Evolutionary conservation across 2,329 filamentous ascomycete genomes (phyloP), one percentile per base, ranked within the genome.

Genomic region (Aspergillus sp.): DNA sequence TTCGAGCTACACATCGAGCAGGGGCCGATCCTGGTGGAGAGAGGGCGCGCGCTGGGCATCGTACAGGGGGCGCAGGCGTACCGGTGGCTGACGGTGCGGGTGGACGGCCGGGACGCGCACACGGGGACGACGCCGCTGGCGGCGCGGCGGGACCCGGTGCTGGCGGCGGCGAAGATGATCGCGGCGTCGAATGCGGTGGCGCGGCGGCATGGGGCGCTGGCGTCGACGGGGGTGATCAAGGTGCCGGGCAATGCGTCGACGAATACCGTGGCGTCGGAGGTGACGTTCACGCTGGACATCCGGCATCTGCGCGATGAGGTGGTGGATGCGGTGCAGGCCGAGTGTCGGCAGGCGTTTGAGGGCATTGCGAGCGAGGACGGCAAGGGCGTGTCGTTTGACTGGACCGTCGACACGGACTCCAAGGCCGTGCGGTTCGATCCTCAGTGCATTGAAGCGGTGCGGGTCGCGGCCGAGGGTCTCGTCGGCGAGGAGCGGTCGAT

Each of bases 1-100:
- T 91, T 92, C 61, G 88, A 92, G 66, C 76, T 92, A 3, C 89
- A 92, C 63, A 92, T 92, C 44, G 89, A 92, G 65, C 89, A 93
- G 66, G 87, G 87, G 0, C 86, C 87, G 0, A 81, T 89, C 13
- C 77, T 92, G 0, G 85, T 89, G 60, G 77, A 78, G 20, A 75
- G 78, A 13, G 70, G 76, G 13, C 76, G 81, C 52, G 83, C 83
- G 49, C 80, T 90, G 50, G 83, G 85, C 7, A 76, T 87, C 2
- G 87, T 90, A 1, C 78, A 79, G 22, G 86, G 86, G 2, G 85
- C 85, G 0, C 86, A 89, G 64, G 84, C 83, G 4, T 89, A 88
- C 65, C 80, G 82, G 54, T 89, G 87, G 87, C 81, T 83, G 62
- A 86, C 80, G 0, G 66, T 89, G 30, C 80, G 78, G 1, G 78